phyloP scores from a whole-genome alignment of 1,284 basidiomycete genomes.

The Golubevia pallescens region DNA sequence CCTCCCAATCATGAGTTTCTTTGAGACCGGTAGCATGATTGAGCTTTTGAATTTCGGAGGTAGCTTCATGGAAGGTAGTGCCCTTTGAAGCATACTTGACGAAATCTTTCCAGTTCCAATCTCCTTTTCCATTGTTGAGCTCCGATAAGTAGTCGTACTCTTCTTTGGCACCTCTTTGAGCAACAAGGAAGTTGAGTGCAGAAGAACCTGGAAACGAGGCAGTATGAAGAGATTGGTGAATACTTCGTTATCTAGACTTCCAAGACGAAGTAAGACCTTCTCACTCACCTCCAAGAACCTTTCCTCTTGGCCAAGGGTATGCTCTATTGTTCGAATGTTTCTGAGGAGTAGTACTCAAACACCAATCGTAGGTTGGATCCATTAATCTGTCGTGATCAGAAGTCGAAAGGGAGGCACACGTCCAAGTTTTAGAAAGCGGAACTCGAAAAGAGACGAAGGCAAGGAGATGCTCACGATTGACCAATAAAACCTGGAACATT shows the following conservation, averaged over 20 bases:
- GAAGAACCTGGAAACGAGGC: too few species aligned
- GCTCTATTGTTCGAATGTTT: slow-evolving; percentile 30
- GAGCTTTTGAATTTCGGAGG: slow-evolving; percentile 25
- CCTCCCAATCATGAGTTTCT: slow-evolving; percentile 23
- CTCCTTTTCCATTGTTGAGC: slow-evolving; percentile 26
- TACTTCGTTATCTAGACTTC: too few species aligned
- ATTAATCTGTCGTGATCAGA: too few species aligned
- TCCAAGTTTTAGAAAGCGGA: slow-evolving; percentile 32
- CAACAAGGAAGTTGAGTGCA: slow-evolving; percentile 12
- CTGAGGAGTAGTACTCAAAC: slow-evolving; percentile 28
- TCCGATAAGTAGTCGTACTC: slow-evolving; percentile 42
- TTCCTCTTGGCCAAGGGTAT: slow-evolving; percentile 36
- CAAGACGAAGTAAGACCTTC: too few species aligned
- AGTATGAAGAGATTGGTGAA: too few species aligned
- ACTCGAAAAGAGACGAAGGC: slow-evolving; percentile 11
- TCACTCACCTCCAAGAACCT: slow-evolving; percentile 22
- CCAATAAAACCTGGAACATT: not conserved
- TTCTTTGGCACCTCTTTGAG: slow-evolving; percentile 37
- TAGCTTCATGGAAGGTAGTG: slow-evolving; percentile 23
- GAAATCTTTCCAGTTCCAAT: slow-evolving; percentile 38
- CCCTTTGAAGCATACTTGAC: slow-evolving; percentile 23
- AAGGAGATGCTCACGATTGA: too few species aligned
- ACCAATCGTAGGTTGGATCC: slow-evolving; percentile 42
- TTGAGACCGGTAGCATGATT: slow-evolving; percentile 17
- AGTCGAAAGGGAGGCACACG: too few species aligned